phyloP scores from a whole-genome alignment of 2,329 filamentous ascomycete genomes.

The Aschersonia sp. region DNA sequence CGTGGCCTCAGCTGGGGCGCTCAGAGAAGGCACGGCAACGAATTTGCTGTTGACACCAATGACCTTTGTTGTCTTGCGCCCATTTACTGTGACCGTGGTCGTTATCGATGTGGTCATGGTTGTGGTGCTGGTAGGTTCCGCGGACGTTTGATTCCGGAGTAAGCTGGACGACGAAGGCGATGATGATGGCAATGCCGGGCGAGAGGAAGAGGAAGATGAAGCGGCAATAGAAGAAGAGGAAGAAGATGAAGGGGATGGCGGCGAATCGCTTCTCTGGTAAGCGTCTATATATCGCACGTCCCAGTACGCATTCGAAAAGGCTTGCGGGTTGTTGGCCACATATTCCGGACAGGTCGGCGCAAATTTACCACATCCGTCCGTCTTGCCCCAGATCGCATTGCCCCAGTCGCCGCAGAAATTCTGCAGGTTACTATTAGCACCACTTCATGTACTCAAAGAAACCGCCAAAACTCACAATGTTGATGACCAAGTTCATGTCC shows the following conservation, averaged over 20 bases:
- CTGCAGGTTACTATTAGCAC: constrained; percentile 11
- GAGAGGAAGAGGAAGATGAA: not conserved
- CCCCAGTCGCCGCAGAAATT: constrained; percentile 71
- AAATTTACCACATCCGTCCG: constrained; percentile 22
- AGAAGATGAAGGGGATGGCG: not conserved
- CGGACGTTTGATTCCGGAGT: not conserved
- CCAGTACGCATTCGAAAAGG: constrained; percentile 30
- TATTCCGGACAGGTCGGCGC: constrained; percentile 30
- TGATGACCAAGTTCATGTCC: constrained; percentile 57
- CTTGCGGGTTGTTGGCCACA: constrained; percentile 28
- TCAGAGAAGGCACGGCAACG: not conserved
- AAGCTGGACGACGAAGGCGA: not conserved
- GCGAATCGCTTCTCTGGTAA: constrained; percentile 15
- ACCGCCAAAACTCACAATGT: constrained; percentile 32
- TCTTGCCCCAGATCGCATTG: constrained; percentile 26
- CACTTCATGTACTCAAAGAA: not conserved
- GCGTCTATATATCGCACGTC: constrained; percentile 40
- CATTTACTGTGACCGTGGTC: constrained; percentile 5
- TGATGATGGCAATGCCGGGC: not conserved
- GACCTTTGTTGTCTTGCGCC: constrained; percentile 4
- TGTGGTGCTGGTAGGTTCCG: constrained; percentile 10
- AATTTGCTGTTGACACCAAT: not conserved
- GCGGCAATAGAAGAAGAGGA: not conserved
- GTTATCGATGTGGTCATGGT: constrained; percentile 13
- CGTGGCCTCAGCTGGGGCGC: constrained; percentile 2